Evolutionary conservation across 371 early-diverging fungal species (phyloP), one percentile per base, ranked within the genome.

Genomic region (Mortierella sp.): DNA sequence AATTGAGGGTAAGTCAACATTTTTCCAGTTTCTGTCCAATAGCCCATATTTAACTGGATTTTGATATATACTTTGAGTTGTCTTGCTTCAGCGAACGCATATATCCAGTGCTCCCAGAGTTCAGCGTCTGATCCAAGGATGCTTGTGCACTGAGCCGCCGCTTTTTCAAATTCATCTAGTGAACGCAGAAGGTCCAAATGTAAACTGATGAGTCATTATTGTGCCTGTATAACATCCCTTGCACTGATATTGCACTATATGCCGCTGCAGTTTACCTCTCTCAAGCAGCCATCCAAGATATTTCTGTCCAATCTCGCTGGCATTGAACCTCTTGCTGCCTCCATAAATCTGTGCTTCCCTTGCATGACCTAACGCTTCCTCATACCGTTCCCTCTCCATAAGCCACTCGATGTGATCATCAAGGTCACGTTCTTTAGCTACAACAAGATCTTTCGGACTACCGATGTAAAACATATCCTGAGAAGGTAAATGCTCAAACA

Each of bases 331-430:
- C n/a, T 85, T 87, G 63, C 87, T 86, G 23, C 87, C 85, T 56
- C 81, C 85, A 32, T 77, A 83, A 68, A 75, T 69, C 82, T 84
- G 83, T 2, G 87, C 85, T 35, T 85, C 85, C 3, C 87, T 74
- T 2, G 87, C 86, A 7, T 89, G 89, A 1, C 76, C 68, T 9
- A 98, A 75, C 0, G 98, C 98, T 62, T 95, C 95, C 26, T 88
- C 92, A 74, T 95, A 97, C 32, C 88, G 82, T 26, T 87, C 88
- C 22, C 92, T 87, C 56, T 94, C 94, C 47, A 94, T 80, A 15
- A 96, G 85, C 97, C 98, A 99, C 58, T 94, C 92, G 63, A 99
- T 92, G 68, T 96, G 98, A 85, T 99, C 98, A 35, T 93, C 91
- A 43, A 92, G 61, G 69, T 96, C 96, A 43, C 97, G 88, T 5